Conservation (phyloP, 495 filamentous ascomycete genomes). For the Aspergillus mulundensis region DNA sequence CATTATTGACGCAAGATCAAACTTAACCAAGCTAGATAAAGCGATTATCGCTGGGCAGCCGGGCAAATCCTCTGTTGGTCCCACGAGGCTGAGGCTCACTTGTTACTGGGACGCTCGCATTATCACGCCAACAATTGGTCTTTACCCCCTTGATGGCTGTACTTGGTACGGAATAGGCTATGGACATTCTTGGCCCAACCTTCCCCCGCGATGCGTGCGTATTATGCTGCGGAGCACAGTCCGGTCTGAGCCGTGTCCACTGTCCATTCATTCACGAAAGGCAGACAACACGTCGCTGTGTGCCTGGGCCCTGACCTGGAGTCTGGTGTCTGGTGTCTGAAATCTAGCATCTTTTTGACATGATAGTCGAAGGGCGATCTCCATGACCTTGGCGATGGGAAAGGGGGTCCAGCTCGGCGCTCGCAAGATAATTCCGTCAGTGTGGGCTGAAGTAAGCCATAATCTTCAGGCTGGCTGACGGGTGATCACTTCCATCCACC, state of each 20-base stretch:
- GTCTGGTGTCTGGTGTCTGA: too few species aligned
- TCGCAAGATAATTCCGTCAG: neutral
- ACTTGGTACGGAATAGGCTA: neutral
- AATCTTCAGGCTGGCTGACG: neutral
- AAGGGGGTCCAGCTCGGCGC: neutral
- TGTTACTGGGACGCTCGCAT: neutral
- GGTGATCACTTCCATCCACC: too few species aligned
- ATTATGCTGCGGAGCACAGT: neutral
- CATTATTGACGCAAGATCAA: neutral
- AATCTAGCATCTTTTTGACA: too few species aligned
- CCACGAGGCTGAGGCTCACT: conserved; percentile 5
- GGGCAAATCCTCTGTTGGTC: neutral
- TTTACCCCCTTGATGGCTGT: neutral
- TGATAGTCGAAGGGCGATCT: neutral
- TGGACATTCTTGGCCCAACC: neutral
- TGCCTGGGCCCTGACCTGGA: too few species aligned
- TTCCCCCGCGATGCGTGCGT: neutral
- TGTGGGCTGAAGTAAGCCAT: neutral
- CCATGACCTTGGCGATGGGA: neutral
- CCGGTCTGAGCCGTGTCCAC: too few species aligned
- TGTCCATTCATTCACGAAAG: too few species aligned
- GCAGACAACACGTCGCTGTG: too few species aligned
- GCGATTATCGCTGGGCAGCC: neutral
- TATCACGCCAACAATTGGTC: neutral
- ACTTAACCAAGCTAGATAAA: neutral